Evolutionary conservation across 345 rosid species (phyloP).

Genomic region (Ricinus communis): DNA sequence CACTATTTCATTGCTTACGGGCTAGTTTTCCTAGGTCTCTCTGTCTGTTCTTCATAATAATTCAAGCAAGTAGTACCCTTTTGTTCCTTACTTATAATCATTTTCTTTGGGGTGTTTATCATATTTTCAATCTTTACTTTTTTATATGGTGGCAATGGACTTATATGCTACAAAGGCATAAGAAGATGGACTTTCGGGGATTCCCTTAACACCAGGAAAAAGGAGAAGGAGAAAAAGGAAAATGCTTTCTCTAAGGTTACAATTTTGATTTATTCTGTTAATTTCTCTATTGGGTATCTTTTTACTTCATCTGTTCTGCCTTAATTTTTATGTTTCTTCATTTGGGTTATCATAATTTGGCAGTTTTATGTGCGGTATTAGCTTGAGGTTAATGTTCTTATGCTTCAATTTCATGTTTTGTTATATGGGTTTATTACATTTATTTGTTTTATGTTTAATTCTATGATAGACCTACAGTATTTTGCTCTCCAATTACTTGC

Average conservation of each 20-base stretch:
- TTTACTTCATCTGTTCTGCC: not conserved
- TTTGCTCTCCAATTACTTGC: not conserved
- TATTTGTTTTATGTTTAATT: not conserved
- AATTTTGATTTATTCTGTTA: not conserved
- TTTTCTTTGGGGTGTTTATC: not conserved
- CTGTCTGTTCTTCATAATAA: not conserved
- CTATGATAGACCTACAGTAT: not conserved
- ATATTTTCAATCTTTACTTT: not conserved
- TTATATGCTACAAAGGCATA: not conserved
- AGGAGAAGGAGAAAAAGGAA: no score
- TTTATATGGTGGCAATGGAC: not conserved
- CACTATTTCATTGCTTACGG: not conserved
- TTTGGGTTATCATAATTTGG: not conserved
- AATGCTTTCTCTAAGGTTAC: conserved; percentile 30
- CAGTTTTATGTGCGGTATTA: not conserved
- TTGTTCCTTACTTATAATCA: not conserved
- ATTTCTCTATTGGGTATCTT: conserved; percentile 3
- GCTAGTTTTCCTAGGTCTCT: conserved; percentile 10
- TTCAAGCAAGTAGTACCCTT: no score
- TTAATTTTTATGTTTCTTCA: not conserved
- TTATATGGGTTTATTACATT: conserved; percentile 2
- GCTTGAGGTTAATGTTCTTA: not conserved
- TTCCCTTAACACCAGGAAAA: not conserved
- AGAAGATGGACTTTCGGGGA: conserved; percentile 12
- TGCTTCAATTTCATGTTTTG: not conserved